phyloP scores from a whole-genome alignment of 108 stramenopile genomes.

The Conticribra guillardii region DNA sequence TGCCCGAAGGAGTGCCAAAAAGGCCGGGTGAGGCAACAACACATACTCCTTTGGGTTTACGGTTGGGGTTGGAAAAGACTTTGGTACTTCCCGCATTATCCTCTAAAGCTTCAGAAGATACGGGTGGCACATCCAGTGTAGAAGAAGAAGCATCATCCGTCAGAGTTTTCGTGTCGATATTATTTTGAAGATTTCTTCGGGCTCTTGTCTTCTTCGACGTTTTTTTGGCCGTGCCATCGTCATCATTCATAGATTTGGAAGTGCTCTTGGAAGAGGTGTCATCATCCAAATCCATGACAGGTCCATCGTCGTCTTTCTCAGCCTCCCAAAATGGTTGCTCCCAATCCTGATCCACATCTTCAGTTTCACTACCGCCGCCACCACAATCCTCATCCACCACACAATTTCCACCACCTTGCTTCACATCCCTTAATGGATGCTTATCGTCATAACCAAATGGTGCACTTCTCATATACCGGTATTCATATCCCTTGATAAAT shows the following conservation, averaged over 20 bases:
- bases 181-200: slow-evolving; percentile 5
- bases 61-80: slow-evolving; percentile 20
- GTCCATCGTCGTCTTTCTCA: slow-evolving; percentile 13
- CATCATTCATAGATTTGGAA: slow-evolving; percentile 8
- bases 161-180: not conserved
- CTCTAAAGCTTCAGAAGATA: slow-evolving; percentile 30
- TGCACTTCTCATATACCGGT: slow-evolving; percentile 78
- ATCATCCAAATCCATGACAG: slow-evolving; percentile 42
- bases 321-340: not conserved
- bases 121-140: slow-evolving; percentile 23
- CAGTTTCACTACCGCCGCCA: slow-evolving; percentile 38
- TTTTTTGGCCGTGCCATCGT: not conserved
- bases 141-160: slow-evolving; percentile 5
- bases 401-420: slow-evolving; percentile 84
- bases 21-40: slow-evolving; percentile 25
- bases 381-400: slow-evolving; percentile 79
- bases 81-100: slow-evolving; percentile 15
- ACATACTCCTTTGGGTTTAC: slow-evolving; percentile 45
- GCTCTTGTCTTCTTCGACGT: slow-evolving; percentile 5
- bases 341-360: slow-evolving; percentile 30
- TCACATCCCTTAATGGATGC: slow-evolving; percentile 65
- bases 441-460: slow-evolving; percentile 82
- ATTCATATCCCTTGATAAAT: slow-evolving; percentile 89
- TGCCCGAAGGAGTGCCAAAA: slow-evolving; percentile 26
- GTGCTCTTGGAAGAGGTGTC: slow-evolving; percentile 2